Percentiles rank a stretch among this genome's conserved stretches.
phyloP scores from a whole-genome alignment of 108 stramenopile species.

The Skeletonema grethae region DNA sequence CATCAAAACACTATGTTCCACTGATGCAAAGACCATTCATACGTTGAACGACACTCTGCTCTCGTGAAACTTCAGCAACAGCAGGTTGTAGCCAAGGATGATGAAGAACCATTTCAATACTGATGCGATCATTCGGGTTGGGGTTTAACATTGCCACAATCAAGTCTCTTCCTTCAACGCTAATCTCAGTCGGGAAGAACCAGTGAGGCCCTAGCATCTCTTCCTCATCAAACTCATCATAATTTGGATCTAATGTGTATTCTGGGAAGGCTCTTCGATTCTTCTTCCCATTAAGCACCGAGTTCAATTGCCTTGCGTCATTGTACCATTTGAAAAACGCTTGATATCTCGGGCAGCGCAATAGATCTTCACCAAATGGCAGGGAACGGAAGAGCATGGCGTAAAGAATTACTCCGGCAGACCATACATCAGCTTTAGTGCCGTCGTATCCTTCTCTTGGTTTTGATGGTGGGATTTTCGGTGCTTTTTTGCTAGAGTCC shows the following conservation, averaged over 20 bases:
- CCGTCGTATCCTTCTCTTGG: slow-evolving; percentile 80
- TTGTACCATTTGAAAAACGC: slow-evolving; percentile 87
- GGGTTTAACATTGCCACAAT: slow-evolving; percentile 91
- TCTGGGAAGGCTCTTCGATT: slow-evolving; percentile 61
- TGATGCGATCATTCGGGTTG: slow-evolving; percentile 64
- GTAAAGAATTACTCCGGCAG: slow-evolving; percentile 92
- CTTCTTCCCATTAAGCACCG: slow-evolving; percentile 26
- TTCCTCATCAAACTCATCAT: slow-evolving; percentile 70
- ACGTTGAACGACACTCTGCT: neutral
- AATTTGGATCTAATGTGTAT: slow-evolving; percentile 63
- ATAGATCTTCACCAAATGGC: slow-evolving; percentile 89
- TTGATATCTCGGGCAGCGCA: slow-evolving; percentile 87
- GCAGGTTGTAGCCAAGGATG: slow-evolving; percentile 70
- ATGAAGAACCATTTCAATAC: slow-evolving; percentile 68
- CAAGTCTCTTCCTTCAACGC: slow-evolving; percentile 71
- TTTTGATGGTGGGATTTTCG: slow-evolving; percentile 29
- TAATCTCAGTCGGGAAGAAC: slow-evolving; percentile 77
- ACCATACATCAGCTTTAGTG: slow-evolving; percentile 92
- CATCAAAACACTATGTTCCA: slow-evolving; percentile 15
- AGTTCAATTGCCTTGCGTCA: slow-evolving; percentile 57
- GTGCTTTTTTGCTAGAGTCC: neutral
- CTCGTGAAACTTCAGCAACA: neutral
- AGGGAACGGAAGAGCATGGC: slow-evolving; percentile 88
- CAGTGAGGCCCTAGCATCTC: slow-evolving; percentile 80
- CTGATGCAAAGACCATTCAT: slow-evolving; percentile 24